These are phyloP conservation scores for Citrus reticulata DNA, from an alignment of 345 rosid species.

Conservation along the genomic window DNA sequence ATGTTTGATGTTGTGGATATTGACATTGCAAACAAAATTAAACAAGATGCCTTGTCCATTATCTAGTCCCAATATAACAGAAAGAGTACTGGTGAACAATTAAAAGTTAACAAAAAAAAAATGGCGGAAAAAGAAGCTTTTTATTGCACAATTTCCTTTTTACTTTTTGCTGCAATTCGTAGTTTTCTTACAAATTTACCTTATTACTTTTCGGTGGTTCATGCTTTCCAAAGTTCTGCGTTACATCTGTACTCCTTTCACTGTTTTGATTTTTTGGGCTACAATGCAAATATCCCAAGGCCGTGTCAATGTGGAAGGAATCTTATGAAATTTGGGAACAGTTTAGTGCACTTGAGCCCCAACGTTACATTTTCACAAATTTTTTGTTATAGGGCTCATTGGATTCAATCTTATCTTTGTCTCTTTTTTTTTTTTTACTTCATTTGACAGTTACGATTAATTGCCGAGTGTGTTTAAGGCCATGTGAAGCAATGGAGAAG, in stretches of 20 bases:
- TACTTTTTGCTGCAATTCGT: not conserved
- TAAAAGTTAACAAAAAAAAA: not conserved
- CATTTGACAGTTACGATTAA: not conserved
- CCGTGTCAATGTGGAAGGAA: not conserved
- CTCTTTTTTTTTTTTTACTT: constrained; percentile 12
- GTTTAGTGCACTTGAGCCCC: not conserved
- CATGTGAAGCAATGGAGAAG: constrained; percentile 19
- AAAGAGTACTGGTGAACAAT: not conserved
- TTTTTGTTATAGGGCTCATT: not conserved
- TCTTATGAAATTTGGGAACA: not conserved
- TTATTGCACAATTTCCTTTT: not conserved
- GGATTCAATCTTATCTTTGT: not conserved
- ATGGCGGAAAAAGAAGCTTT: not conserved
- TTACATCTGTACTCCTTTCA: not conserved
- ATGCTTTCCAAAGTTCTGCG: not conserved
- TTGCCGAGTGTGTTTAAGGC: not conserved
- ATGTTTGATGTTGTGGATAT: too few species aligned
- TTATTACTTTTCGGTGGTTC: not conserved
- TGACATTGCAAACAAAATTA: too few species aligned
- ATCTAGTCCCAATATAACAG: not conserved
- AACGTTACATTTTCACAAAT: not conserved
- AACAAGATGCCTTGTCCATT: not conserved
- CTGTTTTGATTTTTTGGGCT: not conserved
- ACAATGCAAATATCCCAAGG: not conserved
- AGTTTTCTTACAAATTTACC: not conserved